Conservation (phyloP, 257 asterid genomes). For the Marsdenia floribunda region DNA sequence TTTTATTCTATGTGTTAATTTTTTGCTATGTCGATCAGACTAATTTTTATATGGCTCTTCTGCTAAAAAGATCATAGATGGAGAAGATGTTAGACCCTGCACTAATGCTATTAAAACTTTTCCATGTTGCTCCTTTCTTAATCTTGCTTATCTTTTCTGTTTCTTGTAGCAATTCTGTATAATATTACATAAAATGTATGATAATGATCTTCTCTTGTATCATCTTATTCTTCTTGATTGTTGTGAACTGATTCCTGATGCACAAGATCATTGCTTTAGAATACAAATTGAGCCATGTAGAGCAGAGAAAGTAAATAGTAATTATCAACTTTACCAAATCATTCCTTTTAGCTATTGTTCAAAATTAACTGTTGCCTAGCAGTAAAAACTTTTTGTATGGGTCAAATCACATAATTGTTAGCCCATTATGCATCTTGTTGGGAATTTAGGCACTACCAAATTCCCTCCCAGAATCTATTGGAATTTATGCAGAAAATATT, state of each 20-base stretch:
- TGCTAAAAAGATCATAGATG: not conserved
- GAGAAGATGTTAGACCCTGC: too few relatives aligned
- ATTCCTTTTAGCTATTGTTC: not conserved
- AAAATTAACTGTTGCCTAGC: constrained; percentile 22
- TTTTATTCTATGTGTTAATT: not conserved
- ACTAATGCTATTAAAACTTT: too few relatives aligned
- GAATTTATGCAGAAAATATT: too few relatives aligned
- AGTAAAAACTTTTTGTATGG: constrained; percentile 84
- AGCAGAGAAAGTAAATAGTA: not conserved
- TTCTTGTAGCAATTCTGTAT: too few relatives aligned
- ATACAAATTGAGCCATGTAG: not conserved
- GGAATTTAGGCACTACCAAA: too few relatives aligned
- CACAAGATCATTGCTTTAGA: not conserved
- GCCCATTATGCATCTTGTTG: constrained; percentile 41
- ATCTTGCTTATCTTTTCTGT: too few relatives aligned
- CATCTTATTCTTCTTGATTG: not conserved
- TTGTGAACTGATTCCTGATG: not conserved
- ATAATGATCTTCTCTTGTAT: constrained; percentile 39
- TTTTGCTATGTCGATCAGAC: not conserved
- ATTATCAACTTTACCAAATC: not conserved
- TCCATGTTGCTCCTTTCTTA: too few relatives aligned
- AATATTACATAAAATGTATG: constrained; percentile 35
- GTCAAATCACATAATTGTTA: constrained; percentile 65
- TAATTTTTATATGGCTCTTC: not conserved
- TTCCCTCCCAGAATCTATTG: too few relatives aligned